phyloP scores from a whole-genome alignment of 768 basidiomycete species.

The Collybia nuda region DNA sequence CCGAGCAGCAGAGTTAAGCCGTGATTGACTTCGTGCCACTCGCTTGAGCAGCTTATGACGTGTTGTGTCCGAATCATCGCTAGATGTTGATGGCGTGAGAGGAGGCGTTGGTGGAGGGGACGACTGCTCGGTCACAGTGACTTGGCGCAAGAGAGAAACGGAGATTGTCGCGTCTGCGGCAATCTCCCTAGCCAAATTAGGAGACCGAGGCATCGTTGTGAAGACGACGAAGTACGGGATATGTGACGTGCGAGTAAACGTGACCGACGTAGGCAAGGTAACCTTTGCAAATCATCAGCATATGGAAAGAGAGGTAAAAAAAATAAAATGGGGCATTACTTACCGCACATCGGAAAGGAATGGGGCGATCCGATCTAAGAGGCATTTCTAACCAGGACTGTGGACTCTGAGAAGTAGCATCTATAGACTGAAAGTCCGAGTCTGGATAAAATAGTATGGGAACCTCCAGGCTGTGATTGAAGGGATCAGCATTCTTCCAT shows the following conservation, averaged over 20 bases:
- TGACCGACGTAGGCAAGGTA: slow-evolving; percentile 60
- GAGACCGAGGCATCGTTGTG: slow-evolving; percentile 59
- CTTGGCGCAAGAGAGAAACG: slow-evolving; percentile 63
- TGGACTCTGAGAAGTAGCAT: slow-evolving; percentile 40
- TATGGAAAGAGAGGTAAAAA: background rate
- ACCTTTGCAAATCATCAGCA: slow-evolving; percentile 37
- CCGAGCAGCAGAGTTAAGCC: slow-evolving; percentile 10
- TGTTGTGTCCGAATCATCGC: slow-evolving; percentile 41
- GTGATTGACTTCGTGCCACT: slow-evolving; percentile 30
- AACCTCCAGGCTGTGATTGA: slow-evolving; percentile 51
- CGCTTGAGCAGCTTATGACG: slow-evolving; percentile 32
- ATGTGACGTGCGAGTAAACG: slow-evolving; percentile 59
- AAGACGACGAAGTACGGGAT: slow-evolving; percentile 77
- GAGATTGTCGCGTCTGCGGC: slow-evolving; percentile 69
- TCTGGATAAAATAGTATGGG: slow-evolving; percentile 66
- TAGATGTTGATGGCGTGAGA: slow-evolving; percentile 41
- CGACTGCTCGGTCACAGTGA: slow-evolving; percentile 47
- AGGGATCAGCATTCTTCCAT: slow-evolving; percentile 4
- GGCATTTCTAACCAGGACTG: slow-evolving; percentile 72
- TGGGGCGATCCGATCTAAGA: slow-evolving; percentile 56
- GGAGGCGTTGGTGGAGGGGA: slow-evolving; percentile 46
- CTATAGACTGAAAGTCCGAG: slow-evolving; percentile 55
- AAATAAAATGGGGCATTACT: slow-evolving; percentile 24
- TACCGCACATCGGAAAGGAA: slow-evolving; percentile 69
- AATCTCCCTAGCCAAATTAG: slow-evolving; percentile 58